phyloP scores from a whole-genome alignment of 2,329 filamentous ascomycete species.

The Berkeleyomyces basicola region DNA sequence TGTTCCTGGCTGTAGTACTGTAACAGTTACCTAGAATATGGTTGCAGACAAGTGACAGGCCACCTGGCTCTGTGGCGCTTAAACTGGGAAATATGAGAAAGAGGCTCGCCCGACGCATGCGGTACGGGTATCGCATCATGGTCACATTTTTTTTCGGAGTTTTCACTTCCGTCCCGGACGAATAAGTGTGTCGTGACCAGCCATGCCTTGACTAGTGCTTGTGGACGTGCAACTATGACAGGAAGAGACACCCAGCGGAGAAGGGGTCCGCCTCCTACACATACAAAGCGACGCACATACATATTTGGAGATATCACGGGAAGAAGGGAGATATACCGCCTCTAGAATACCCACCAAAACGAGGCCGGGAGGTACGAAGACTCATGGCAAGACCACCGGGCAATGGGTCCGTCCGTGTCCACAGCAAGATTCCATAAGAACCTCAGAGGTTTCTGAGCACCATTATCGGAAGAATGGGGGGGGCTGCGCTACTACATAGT shows the following conservation, averaged over 20 bases:
- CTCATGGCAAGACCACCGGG: neutral
- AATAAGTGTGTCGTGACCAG: neutral
- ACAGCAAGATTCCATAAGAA: neutral
- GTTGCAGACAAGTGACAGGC: neutral
- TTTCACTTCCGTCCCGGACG: too few relatives aligned
- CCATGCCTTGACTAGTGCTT: neutral
- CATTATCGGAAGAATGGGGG: neutral
- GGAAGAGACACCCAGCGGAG: neutral
- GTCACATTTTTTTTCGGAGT: too few relatives aligned
- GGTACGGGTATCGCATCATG: neutral
- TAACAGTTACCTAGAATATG: neutral
- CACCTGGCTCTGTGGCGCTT: neutral
- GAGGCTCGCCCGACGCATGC: neutral
- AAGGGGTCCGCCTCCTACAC: neutral
- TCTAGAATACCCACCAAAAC: neutral
- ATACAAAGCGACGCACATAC: too few relatives aligned
- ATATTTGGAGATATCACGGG: neutral
- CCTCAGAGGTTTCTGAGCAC: neutral
- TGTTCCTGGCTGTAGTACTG: neutral
- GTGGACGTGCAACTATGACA: neutral
- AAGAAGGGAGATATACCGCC: neutral
- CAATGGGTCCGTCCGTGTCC: neutral
- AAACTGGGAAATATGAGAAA: neutral
- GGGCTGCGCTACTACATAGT: too few relatives aligned
- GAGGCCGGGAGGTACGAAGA: neutral